Evolutionary conservation across 176 grass and related monocot genomes (phyloP).

Genomic region (Puya raimondii): DNA sequence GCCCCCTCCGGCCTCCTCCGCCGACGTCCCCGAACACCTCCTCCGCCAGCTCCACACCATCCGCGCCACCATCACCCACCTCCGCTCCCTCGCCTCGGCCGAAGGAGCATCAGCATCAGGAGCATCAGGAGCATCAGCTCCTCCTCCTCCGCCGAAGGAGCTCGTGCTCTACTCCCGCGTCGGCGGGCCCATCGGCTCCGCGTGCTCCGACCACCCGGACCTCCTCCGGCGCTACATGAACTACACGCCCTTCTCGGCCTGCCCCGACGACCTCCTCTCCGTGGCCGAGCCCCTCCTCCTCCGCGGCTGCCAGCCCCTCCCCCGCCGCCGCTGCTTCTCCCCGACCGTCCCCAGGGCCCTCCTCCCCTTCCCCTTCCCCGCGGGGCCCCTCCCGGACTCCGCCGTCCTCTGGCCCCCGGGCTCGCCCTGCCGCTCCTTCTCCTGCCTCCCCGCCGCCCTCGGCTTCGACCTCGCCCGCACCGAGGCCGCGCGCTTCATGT

Average conservation of each 20-base stretch:
- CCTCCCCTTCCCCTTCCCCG: slow-evolving; percentile 41
- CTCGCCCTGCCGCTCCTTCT: slow-evolving; percentile 38
- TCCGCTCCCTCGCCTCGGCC: slow-evolving; percentile 63
- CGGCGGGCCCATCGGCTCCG: slow-evolving; percentile 44
- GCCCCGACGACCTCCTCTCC: slow-evolving; percentile 50
- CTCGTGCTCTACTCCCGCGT: slow-evolving; percentile 54
- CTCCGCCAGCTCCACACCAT: slow-evolving; percentile 75
- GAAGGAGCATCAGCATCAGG: too few relatives aligned
- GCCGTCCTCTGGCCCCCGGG: slow-evolving; percentile 41
- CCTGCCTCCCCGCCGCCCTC: slow-evolving; percentile 37
- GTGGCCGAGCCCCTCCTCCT: slow-evolving; percentile 69
- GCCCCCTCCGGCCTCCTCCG: not conserved
- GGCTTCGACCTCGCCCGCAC: slow-evolving; percentile 45
- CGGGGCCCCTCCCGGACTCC: slow-evolving; percentile 16
- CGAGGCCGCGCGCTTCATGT: slow-evolving; percentile 50
- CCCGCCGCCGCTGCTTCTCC: slow-evolving; percentile 54
- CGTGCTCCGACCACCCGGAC: slow-evolving; percentile 58
- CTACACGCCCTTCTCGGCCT: slow-evolving; percentile 46
- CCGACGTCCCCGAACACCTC: slow-evolving; percentile 27
- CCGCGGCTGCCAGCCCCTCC: slow-evolving; percentile 68
- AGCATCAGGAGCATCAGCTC: not conserved
- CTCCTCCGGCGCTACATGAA: slow-evolving; percentile 69
- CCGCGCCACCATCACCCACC: slow-evolving; percentile 67
- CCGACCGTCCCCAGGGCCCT: slow-evolving; percentile 36
- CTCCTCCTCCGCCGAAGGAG: slow-evolving; percentile 29